Evolutionary conservation across 768 basidiomycete species (phyloP).

Genomic region (Amanita muscaria): DNA sequence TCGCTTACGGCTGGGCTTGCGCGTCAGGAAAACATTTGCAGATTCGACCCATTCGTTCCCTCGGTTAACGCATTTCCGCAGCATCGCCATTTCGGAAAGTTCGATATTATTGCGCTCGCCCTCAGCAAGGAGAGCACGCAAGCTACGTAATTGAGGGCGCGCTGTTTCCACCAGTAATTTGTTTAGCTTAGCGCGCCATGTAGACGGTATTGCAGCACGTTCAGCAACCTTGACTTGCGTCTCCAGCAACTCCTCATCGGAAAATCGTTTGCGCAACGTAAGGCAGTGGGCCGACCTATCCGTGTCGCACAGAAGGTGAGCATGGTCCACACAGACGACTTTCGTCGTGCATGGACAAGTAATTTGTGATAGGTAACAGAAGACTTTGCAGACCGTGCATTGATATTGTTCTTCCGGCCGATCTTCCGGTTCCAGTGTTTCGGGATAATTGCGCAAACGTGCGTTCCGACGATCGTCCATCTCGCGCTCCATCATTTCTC

Average conservation of each 20-base stretch:
- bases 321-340: conserved; percentile 84
- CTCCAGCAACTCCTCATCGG: conserved; percentile 68
- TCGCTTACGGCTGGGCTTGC: conserved; percentile 77
- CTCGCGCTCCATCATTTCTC: conserved; percentile 87
- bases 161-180: conserved; percentile 60
- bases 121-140: conserved; percentile 78
- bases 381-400: conserved; percentile 86
- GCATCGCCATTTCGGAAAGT: conserved; percentile 59
- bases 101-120: conserved; percentile 78
- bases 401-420: conserved; percentile 92
- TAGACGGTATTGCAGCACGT: conserved; percentile 61
- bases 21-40: conserved; percentile 68
- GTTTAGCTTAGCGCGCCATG: conserved; percentile 68
- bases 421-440: conserved; percentile 71
- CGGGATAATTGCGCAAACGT: conserved; percentile 50
- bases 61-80: conserved; percentile 71
- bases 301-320: conserved; percentile 62
- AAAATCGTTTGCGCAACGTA: conserved; percentile 70
- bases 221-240: conserved; percentile 57
- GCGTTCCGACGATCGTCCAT: conserved; percentile 55
- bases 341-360: conserved; percentile 70
- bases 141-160: conserved; percentile 64
- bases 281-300: conserved; percentile 32
- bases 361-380: conserved; percentile 92
- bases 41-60: conserved; percentile 88